These are phyloP conservation scores for Boletus sp. DNA, from an alignment of 768 basidiomycete species.

Conservation along the genomic window DNA sequence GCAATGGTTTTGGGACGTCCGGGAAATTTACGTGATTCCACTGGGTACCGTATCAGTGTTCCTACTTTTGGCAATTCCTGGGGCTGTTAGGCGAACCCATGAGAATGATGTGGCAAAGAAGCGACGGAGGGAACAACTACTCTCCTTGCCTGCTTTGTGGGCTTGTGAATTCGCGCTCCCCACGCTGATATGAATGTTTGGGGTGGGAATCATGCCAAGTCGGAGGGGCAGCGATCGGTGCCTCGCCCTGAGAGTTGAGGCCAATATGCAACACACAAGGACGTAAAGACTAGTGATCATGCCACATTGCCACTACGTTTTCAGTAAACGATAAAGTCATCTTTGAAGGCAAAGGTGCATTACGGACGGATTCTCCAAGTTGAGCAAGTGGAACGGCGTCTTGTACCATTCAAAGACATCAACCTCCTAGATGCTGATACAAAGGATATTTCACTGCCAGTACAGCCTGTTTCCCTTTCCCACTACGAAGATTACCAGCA, in stretches of 20 bases:
- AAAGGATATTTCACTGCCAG: too few species aligned
- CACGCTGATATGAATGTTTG: background rate
- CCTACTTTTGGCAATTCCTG: too few species aligned
- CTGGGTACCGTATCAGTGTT: background rate
- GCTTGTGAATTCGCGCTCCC: background rate
- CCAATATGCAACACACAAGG: too few species aligned
- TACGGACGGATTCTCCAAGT: background rate
- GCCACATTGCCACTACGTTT: background rate
- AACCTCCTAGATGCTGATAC: too few species aligned
- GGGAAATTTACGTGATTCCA: background rate
- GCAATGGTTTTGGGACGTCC: background rate
- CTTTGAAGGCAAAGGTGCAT: background rate
- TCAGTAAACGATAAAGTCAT: background rate
- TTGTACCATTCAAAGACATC: too few species aligned
- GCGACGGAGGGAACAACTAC: background rate
- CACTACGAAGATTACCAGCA: too few species aligned
- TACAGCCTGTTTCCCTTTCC: background rate
- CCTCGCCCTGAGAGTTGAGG: background rate
- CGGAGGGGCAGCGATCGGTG: background rate
- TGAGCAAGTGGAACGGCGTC: too few species aligned
- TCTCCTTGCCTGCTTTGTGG: background rate
- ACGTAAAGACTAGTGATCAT: too few species aligned
- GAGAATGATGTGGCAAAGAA: background rate
- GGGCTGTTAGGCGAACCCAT: background rate
- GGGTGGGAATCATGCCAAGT: background rate